Base-by-base conservation (phyloP, 78 protist genomes). In the Reticulomyxa filosa region DNA sequence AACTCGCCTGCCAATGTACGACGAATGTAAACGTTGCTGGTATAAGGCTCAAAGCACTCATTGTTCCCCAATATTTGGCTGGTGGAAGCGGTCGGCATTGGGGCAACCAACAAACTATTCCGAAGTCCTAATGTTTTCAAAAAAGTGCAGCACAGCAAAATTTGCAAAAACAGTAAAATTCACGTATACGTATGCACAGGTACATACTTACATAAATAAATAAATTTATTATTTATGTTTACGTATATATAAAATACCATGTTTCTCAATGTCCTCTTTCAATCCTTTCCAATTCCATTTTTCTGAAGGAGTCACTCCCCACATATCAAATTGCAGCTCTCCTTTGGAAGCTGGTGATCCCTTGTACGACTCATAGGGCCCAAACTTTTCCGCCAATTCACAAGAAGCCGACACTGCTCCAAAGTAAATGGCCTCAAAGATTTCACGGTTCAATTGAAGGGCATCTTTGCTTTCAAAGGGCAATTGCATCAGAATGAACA, bases 81-180 rank as follows among this genome's bases (percentile, higher is more conserved):
- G 10, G 98, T 90, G 46, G 88, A 76, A 6, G 98, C 98, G 4
- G 98, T 93, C 39, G 98, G 98, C 98, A 93, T 93, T 42, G 98
- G 98, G 11, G 98, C 98, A 3, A 93, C 73, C 4, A 93, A 76
- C 37, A 93, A 83, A 13, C 80, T 64, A 81, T 93, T 93, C 69
- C 98, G 86, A 11, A 90, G 6, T 55, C 98, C 98, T 42, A 42
- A 42, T 17, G 50, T 17, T 42, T 17, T 42, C 50, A 17, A 17
- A 17, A 42, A n/a, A 42, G 50, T 17, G 50, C 50, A 42, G 17
- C 29, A 42, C 17, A 42, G 29, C 17, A 42, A 42, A 17, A 42
- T n/a, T 42, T 42, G 50, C 50, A 17, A n/a, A 42, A 20, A 20
- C 17, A 42, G 50, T 20, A 42, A 42, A 17, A 20, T 42, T 17